Base-by-base conservation (phyloP, 768 basidiomycete genomes). In the Collybiopsis luxurians region DNA sequence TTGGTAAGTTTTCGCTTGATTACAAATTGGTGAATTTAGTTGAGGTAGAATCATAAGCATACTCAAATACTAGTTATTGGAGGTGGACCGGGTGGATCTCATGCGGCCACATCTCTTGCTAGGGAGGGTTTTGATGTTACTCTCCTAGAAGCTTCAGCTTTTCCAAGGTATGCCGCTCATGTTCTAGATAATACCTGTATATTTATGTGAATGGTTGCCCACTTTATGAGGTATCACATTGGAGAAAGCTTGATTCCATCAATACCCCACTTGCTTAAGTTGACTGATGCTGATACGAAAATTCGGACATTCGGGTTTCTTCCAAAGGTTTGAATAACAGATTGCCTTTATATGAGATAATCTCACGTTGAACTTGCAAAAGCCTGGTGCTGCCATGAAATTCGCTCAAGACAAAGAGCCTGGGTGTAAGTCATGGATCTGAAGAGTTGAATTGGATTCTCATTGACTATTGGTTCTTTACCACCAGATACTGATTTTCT, bases 331-430 rank as follows among this genome's bases (percentile, higher is more conserved):
- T 10, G 52, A 50, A 19, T 19, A 13, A 4, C n/a, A 23, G 21
- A 2, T 7, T 39, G 31, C 19, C 12, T n/a, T n/a, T n/a, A n/a
- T n/a, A n/a, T 26, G 21, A 27, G 19, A 27, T 2, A 31, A 46
- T 31, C 44, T 21, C n/a, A 55, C 28, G 30, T n/a, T 17, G n/a
- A 36, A 19, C 12, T 30, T 10, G 38, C 31, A 31, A 13, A 63
- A 87, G 85, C 81, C 81, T 1, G 85, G 85, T 27, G 80, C 81
- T 42, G 80, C 80, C 3, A 71, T 87, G 67, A 87, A 87, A 63
- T 75, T 87, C 55, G 78, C 76, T 42, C 77, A 78, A 47, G 21
- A 26, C 15, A 47, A 45, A n/a, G 50, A 27, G 53, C n/a, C n/a
- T n/a, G n/a, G n/a, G n/a, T n/a, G n/a, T n/a, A 44, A 55, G 40